A percentile compares a stretch with the other conserved stretches of the same genome.
These are phyloP conservation scores for Aspergillus pseudotamarii DNA, from an alignment of 2,329 filamentous ascomycete species.

Conservation along the genomic window DNA sequence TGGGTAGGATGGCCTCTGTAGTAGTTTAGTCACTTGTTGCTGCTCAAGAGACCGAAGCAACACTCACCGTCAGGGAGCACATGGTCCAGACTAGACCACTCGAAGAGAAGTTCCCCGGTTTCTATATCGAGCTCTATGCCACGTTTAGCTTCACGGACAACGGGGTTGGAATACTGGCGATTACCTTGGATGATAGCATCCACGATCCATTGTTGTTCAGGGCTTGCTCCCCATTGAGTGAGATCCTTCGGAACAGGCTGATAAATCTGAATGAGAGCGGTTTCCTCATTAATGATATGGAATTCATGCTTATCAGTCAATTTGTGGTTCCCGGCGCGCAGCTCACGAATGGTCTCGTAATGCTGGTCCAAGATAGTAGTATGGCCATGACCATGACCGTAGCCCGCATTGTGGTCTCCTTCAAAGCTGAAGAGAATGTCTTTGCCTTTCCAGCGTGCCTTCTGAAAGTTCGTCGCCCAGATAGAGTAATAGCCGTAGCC, in stretches of 20 bases:
- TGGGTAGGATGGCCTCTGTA: constrained; percentile 49
- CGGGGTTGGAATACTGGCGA: not conserved
- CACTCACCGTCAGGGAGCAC: constrained; percentile 52
- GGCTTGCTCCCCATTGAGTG: constrained; percentile 48
- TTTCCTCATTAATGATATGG: constrained; percentile 55
- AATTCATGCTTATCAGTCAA: constrained; percentile 61
- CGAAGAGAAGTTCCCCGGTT: constrained; percentile 59
- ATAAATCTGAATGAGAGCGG: constrained; percentile 58
- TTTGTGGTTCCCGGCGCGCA: constrained; percentile 53
- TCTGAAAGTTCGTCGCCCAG: constrained; percentile 58
- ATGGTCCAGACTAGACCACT: constrained; percentile 62
- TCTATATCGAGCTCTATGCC: constrained; percentile 50
- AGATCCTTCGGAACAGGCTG: constrained; percentile 54
- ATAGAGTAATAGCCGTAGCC: constrained; percentile 57
- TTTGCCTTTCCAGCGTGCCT: constrained; percentile 52
- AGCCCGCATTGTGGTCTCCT: constrained; percentile 54
- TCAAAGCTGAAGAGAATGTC: constrained; percentile 59
- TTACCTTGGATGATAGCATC: constrained; percentile 58
- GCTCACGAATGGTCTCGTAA: constrained; percentile 58
- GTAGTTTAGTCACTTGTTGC: not conserved
- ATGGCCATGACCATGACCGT: constrained; percentile 60
- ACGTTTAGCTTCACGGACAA: not conserved
- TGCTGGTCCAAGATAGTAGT: constrained; percentile 56
- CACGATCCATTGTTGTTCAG: constrained; percentile 59
- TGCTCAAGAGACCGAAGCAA: constrained; percentile 15